These are phyloP conservation scores for Rubia tinctorum DNA, from an alignment of 305 asterid species.

Conservation along the genomic window DNA sequence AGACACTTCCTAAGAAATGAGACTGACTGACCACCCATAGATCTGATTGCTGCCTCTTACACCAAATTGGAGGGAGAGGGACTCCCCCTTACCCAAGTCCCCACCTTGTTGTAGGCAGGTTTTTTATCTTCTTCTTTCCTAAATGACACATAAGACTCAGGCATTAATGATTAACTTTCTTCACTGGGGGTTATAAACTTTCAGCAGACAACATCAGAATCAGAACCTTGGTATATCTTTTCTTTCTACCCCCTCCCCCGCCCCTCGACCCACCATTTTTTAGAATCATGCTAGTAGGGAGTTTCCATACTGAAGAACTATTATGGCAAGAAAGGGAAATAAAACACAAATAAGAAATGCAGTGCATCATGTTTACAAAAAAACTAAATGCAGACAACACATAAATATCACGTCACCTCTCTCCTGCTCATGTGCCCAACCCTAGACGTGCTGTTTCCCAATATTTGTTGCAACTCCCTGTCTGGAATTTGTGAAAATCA, in stretches of 20 bases:
- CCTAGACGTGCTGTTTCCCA: constrained; percentile 69
- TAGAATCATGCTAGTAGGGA: neutral
- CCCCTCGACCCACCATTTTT: neutral
- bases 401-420: constrained; percentile 49
- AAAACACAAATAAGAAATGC: neutral
- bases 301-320: neutral
- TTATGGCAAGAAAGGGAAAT: neutral
- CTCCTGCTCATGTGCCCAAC: constrained; percentile 67
- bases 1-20: neutral
- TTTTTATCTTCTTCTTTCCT: neutral
- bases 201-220: neutral
- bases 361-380: neutral
- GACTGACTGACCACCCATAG: neutral
- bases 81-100: too few species aligned
- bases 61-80: too few species aligned
- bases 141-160: neutral
- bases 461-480: constrained; percentile 92
- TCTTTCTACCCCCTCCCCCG: neutral
- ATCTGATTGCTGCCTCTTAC: too few species aligned
- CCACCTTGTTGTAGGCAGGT: neutral
- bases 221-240: neutral
- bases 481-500: constrained; percentile 82
- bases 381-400: neutral
- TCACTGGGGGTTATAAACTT: neutral
- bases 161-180: neutral